These are phyloP conservation scores for Dimocarpus longan DNA, from an alignment of 345 rosid genomes.

Conservation along the genomic window DNA sequence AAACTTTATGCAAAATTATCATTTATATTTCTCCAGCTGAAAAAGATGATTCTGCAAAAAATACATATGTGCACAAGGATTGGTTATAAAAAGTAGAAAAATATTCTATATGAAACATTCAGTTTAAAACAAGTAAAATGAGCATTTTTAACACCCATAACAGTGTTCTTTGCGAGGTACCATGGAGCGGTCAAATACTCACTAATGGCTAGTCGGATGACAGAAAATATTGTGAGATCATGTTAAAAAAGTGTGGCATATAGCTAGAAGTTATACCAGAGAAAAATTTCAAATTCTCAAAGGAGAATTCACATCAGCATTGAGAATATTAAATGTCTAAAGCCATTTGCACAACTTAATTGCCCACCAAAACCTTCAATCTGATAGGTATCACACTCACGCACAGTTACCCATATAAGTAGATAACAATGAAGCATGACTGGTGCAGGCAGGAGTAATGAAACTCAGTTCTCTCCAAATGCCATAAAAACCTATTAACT, in stretches of 20 bases:
- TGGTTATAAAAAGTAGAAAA: not conserved
- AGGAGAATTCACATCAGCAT: not conserved
- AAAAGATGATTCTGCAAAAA: not conserved
- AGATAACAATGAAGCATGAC: not conserved
- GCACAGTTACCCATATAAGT: not conserved
- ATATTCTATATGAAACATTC: not conserved
- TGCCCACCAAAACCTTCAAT: not conserved
- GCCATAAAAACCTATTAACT: not conserved
- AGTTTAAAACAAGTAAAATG: not conserved
- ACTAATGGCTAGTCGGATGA: not conserved
- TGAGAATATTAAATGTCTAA: slow-evolving; percentile 5
- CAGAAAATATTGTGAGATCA: not conserved
- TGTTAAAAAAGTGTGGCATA: not conserved
- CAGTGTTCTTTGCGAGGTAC: not conserved
- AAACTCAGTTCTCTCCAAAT: not conserved
- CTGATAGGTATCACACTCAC: not conserved
- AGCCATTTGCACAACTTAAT: not conserved
- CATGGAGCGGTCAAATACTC: not conserved
- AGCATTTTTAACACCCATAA: not conserved
- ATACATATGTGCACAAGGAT: not conserved
- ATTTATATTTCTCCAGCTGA: slow-evolving; percentile 1
- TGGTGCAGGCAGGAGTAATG: no score
- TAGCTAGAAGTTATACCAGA: not conserved
- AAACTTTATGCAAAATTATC: slow-evolving; percentile 17
- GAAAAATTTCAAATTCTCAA: not conserved